Evolutionary conservation across 2,329 filamentous ascomycete species (phyloP), one percentile per base, ranked within the genome.

Genomic region (Myotisia sp.): DNA sequence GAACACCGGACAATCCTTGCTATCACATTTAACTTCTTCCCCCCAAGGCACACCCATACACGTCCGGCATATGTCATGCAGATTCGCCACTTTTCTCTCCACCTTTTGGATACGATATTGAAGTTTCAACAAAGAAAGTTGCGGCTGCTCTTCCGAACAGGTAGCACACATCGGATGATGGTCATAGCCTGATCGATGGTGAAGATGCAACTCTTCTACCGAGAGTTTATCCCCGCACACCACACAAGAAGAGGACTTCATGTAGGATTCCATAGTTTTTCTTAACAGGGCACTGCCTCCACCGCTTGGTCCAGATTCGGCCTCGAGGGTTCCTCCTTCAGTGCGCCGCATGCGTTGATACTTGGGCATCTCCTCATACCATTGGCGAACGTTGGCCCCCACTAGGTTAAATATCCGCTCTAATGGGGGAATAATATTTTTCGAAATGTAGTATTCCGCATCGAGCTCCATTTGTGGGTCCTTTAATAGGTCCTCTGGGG

Each of bases 331-430:
- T 14, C 50, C 47, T 6, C 50, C 50, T 38, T 69, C 65, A n/a
- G 82, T 59, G 36, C 70, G 71, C 18, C 77, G 70, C 29, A 87
- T 72, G 6, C 79, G 76, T 50, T 85, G 80, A 13, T 43, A 90
- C 67, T 92, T 93, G 29, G 87, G 87, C 84, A 95, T 92, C 57
- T 94, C 85, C 42, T 93, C 84, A 50, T 85, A 95, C 90, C 90
- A 98, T 39, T 74, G 70, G 12, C 81, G 65, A 0, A 95, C 81
- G 52, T 90, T 92, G 20, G 85, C 90, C 5, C 90, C 90, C 2
- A 95, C 81, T 2, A 98, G 76, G 49, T 90, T 93, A 63, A 98
- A 94, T 44, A 98, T 94, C 18, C 90, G 77, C 56, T 95, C 87
- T 0, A 98, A 68, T 0, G 90, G 90, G 4, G 90, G 90, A 32